Conservation (phyloP, 116 monocot species). For the Dioscorea cayenensis region DNA sequence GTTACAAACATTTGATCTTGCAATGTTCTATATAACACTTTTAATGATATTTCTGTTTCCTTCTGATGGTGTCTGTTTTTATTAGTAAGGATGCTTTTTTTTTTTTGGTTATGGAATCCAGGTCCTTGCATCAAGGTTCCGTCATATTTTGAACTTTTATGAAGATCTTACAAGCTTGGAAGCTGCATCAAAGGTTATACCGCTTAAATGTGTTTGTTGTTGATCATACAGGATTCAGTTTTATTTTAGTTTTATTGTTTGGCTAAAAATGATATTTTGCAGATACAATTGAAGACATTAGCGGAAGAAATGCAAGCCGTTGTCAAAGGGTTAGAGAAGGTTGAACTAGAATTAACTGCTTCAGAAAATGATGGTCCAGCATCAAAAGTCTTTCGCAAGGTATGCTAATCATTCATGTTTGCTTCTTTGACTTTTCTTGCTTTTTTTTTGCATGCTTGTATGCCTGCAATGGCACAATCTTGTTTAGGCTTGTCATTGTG, state of each 20-base stretch:
- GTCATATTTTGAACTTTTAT: conserved; percentile 74
- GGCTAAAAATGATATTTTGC: not conserved
- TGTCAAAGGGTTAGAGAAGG: conserved; percentile 85
- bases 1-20: too few species aligned
- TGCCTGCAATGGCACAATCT: too few species aligned
- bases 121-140: conserved; percentile 79
- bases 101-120: conserved; percentile 23
- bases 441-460: too few species aligned
- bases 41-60: too few species aligned
- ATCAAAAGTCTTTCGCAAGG: conserved; percentile 82
- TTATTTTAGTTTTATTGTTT: not conserved
- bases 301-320: conserved; percentile 92
- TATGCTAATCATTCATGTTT: conserved; percentile 14
- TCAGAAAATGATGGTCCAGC: conserved; percentile 94
- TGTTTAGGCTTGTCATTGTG: too few species aligned
- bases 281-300: conserved; percentile 31
- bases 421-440: too few species aligned
- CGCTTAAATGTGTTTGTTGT: not conserved
- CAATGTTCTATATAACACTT: too few species aligned
- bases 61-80: too few species aligned
- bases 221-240: conserved; percentile 4
- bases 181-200: conserved; percentile 77
- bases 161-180: conserved; percentile 76
- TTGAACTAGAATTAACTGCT: conserved; percentile 65
- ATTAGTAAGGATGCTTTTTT: not conserved